Base-by-base conservation (phyloP, 352 stramenopile genomes). In the Elongisporangium senticosum region DNA sequence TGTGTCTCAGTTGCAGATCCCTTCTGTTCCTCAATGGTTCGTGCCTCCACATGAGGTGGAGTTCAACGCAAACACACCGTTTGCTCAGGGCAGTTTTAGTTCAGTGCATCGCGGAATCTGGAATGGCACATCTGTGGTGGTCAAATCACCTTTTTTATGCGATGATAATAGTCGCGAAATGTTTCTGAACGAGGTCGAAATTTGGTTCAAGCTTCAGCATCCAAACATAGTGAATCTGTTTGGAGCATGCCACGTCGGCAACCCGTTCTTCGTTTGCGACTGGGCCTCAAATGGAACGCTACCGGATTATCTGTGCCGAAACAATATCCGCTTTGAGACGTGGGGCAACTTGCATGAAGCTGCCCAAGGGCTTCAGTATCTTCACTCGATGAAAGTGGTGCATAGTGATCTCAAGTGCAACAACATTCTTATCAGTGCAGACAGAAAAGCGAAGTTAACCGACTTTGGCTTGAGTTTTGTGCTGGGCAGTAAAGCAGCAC, bases 401-500 rank as follows among this genome's bases (percentile, higher is more conserved):
- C 87, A 96, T 55, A 75, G 87, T 13, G 87, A 87, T n/a, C 71
- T 96, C 8, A 96, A 96, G 60, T 80, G 78, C 24, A 76, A 62
- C 13, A 96, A 96, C 58, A 69, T 95, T 40, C 69, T 96, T 2
- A 51, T 92, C n/a, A 74, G 79, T 5, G 64, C 67, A 13, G 49
- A 61, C 4, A 47, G 61, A 14, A 20, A 59, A 14, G 57, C 63
- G 1, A 75, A 75, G 55, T 19, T 79, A 0, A 51, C 61, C 11
- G 71, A 79, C 43, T 79, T 79, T 59, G 59, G 59, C n/a, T 67
- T 68, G 26, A 37, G 26, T 11, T 37, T 37, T 37, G 26, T 37
- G 8, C 7, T 37, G 26, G 7, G 26, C 7, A 11, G 8, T 11
- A n/a, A 37, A 37, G 8, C 26, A 37, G 8, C 6, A n/a, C 6